A percentile compares a stretch with the other conserved stretches of the same genome.
Evolutionary conservation across 176 grass and related monocot species (phyloP).

Genomic region (Leersia perrieri): DNA sequence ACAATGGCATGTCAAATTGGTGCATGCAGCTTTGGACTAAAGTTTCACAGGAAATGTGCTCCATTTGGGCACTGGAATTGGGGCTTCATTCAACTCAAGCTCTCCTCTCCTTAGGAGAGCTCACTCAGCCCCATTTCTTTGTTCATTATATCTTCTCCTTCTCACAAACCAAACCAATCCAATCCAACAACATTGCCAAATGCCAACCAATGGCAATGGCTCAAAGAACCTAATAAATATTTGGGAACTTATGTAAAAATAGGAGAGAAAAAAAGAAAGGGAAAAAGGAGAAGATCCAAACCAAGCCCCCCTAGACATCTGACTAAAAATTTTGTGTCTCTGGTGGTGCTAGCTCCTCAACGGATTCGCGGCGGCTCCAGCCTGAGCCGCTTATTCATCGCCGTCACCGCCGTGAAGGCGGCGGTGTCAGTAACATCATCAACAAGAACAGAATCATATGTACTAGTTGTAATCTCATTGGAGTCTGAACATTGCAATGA

Average conservation of each 20-base stretch:
- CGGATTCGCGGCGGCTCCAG: constrained; percentile 52
- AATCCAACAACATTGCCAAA: constrained; percentile 49
- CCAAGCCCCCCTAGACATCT: constrained; percentile 66
- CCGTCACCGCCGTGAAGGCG: constrained; percentile 18
- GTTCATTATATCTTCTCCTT: constrained; percentile 35
- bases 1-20: constrained; percentile 28
- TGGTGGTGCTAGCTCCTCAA: constrained; percentile 58
- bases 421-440: constrained; percentile 56
- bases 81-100: constrained; percentile 26
- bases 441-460: constrained; percentile 61
- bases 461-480: constrained; percentile 41
- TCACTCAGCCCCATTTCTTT: constrained; percentile 28
- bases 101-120: constrained; percentile 62
- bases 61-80: constrained; percentile 31
- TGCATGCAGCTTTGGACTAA: constrained; percentile 35
- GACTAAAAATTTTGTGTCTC: constrained; percentile 55
- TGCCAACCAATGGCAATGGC: constrained; percentile 46
- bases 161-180: constrained; percentile 57
- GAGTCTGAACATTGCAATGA: constrained; percentile 50
- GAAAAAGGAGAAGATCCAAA: constrained; percentile 29
- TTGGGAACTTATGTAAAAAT: constrained; percentile 36
- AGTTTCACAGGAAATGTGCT: constrained; percentile 41
- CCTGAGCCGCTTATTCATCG: constrained; percentile 69
- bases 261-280: not conserved
- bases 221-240: constrained; percentile 50